A percentile compares a stretch with the other conserved stretches of the same genome.
phyloP scores from a whole-genome alignment of 2,329 filamentous ascomycete species.

The Ilyonectria robusta region DNA sequence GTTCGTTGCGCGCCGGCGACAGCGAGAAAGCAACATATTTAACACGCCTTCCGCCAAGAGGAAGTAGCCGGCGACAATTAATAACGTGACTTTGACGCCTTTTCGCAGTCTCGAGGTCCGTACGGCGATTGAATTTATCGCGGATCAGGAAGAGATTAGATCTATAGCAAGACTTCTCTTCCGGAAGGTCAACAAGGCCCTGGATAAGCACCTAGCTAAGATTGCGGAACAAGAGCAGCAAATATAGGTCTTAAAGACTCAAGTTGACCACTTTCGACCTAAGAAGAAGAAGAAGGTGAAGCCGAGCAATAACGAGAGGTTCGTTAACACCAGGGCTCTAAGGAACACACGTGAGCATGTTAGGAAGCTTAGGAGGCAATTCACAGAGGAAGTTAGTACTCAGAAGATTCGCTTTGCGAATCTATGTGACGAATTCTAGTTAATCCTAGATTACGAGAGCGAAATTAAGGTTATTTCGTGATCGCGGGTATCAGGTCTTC shows the following conservation, averaged over 20 bases:
- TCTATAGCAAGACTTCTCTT: background rate
- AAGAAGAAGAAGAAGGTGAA: too few species aligned
- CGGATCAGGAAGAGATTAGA: background rate
- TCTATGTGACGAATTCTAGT: too few species aligned
- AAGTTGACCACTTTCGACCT: background rate
- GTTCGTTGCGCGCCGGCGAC: conserved; percentile 7
- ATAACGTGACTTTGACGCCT: conserved; percentile 2
- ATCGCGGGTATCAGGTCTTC: too few species aligned
- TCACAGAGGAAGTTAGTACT: too few species aligned
- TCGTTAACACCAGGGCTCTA: too few species aligned
- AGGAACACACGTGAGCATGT: too few species aligned
- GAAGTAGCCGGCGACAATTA: background rate
- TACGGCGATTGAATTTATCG: conserved; percentile 5
- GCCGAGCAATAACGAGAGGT: too few species aligned
- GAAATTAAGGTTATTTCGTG: too few species aligned
- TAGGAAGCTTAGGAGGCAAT: too few species aligned
- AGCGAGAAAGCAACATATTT: conserved; percentile 10
- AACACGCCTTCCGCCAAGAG: conserved; percentile 9
- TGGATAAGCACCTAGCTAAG: conserved; percentile 7
- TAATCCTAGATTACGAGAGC: too few species aligned
- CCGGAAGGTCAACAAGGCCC: conserved; percentile 2
- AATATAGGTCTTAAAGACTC: conserved; percentile 8
- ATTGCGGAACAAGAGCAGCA: conserved; percentile 7
- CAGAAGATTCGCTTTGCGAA: too few species aligned
- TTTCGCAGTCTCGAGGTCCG: conserved; percentile 6